Evolutionary conservation across 345 rosid genomes (phyloP).

Genomic region (Streptanthus diversifolius): DNA sequence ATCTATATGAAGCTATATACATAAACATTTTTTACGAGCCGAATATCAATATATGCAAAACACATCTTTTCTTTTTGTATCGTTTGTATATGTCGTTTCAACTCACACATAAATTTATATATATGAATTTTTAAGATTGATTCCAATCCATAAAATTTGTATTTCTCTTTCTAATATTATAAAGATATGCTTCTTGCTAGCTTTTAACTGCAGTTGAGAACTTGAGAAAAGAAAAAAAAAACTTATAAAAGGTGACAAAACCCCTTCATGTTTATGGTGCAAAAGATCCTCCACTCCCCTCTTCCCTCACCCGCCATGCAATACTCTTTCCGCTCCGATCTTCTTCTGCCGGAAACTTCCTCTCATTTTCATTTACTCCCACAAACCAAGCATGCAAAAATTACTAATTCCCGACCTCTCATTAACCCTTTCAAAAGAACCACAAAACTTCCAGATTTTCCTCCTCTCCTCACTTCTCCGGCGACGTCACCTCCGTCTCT

Average conservation of each 20-base stretch:
- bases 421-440: conserved; percentile 21
- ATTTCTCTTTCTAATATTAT: too few relatives aligned
- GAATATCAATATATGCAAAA: too few relatives aligned
- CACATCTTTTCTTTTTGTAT: too few relatives aligned
- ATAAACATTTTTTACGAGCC: too few relatives aligned
- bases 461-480: conserved; percentile 15
- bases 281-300: not conserved
- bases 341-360: conserved; percentile 7
- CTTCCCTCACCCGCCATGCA: conserved; percentile 22
- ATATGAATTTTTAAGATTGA: too few relatives aligned
- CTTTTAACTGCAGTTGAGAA: not conserved
- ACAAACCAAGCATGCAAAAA: conserved; percentile 13
- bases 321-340: conserved; percentile 22
- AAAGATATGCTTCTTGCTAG: too few relatives aligned
- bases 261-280: not conserved
- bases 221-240: not conserved
- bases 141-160: too few relatives aligned
- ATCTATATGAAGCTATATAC: too few relatives aligned
- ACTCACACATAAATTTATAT: too few relatives aligned
- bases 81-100: too few relatives aligned
- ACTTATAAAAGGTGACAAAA: conserved; percentile 20
- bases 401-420: not conserved
- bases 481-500: conserved; percentile 14
- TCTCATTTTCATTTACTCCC: not conserved
- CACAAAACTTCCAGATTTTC: conserved; percentile 17